Percentiles rank a stretch among this genome's conserved stretches.
Conservation (phyloP, 2,329 filamentous ascomycete genomes). For the Hypoxylon sp. region DNA sequence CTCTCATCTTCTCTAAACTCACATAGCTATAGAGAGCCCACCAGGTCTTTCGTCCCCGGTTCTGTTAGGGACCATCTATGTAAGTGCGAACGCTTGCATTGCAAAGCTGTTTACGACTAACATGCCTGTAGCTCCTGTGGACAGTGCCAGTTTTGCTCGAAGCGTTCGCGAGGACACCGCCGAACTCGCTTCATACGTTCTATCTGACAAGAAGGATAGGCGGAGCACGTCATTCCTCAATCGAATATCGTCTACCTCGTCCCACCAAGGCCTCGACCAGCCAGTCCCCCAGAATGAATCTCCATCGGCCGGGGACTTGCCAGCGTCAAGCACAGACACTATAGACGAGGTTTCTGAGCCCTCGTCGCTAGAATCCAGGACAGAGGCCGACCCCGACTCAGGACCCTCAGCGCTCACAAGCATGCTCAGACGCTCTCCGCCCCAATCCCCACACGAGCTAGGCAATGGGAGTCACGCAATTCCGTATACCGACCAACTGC, state of each 20-base stretch:
- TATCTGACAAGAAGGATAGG: slow-evolving; percentile 72
- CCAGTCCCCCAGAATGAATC: slow-evolving; percentile 51
- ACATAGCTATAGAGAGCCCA: slow-evolving; percentile 71
- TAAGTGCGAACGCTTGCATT: slow-evolving; percentile 54
- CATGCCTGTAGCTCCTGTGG: slow-evolving; percentile 64
- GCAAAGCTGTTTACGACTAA: slow-evolving; percentile 35
- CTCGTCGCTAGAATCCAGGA: slow-evolving; percentile 46
- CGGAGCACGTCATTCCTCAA: slow-evolving; percentile 63
- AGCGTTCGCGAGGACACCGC: slow-evolving; percentile 89
- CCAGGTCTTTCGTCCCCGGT: slow-evolving; percentile 79
- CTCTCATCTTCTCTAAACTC: slow-evolving; percentile 58
- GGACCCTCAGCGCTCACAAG: slow-evolving; percentile 60
- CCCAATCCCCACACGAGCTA: slow-evolving; percentile 53
- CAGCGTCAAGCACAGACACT: slow-evolving; percentile 39
- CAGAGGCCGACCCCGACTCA: slow-evolving; percentile 41
- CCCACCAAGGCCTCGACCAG: slow-evolving; percentile 49
- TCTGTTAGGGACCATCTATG: slow-evolving; percentile 72
- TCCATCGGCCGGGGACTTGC: slow-evolving; percentile 44
- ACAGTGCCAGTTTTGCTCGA: slow-evolving; percentile 81
- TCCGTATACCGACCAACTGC: slow-evolving; percentile 14
- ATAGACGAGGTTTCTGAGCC: slow-evolving; percentile 54
- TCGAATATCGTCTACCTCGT: slow-evolving; percentile 56
- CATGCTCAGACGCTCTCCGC: slow-evolving; percentile 66
- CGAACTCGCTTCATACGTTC: slow-evolving; percentile 85
- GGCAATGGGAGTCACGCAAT: slow-evolving; percentile 6